Base-by-base conservation (phyloP, 2,329 filamentous ascomycete genomes). In the Alternaria ethzedia region DNA sequence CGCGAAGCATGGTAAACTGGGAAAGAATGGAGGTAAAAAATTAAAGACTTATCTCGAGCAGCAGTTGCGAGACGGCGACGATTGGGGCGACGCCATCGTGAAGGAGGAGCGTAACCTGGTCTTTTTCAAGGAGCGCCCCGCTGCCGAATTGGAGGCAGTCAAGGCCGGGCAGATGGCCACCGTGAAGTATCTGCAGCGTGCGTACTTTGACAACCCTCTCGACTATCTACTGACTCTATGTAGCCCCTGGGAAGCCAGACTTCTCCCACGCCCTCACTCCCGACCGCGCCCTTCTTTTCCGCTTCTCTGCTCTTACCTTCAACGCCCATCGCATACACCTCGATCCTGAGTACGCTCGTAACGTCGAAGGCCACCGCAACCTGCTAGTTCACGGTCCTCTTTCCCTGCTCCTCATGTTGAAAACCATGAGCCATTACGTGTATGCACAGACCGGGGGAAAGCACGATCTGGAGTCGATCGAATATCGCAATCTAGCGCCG, bases 321-420 rank as follows among this genome's bases (percentile, higher is more conserved):
- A 99, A 99, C 79, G 93, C 93, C 2, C 96, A 99, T 80, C 85
- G 87, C 15, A 97, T 99, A 70, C 96, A 99, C 81, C 85, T 97
- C 21, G 92, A 97, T 78, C 86, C 85, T 1, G 75, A 85, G 46
- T 96, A 93, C 80, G 89, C 89, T 55, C 86, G 86, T 43, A 82
- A 87, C 12, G 83, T 89, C 12, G 96, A 98, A 79, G 91, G 91
- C 11, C 90, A 96, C 77, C 85, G 85, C 6, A 87, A 89, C 64
- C 83, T 93, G 25, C 85, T 98, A 15, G 92, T 98, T 59, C 96
- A 98, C 74, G 96, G 96, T 0, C 95, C 96, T 1, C 83, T 99
- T 57, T 89, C 88, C 1, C 85, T 96, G 44, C 90, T 90, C 0
- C 83, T 98, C 6, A 89, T 97, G 84, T 84, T 97, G 36, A 87